Evolutionary conservation across 2,329 filamentous ascomycete species (phyloP).

Genomic region (Diaporthe capsici): DNA sequence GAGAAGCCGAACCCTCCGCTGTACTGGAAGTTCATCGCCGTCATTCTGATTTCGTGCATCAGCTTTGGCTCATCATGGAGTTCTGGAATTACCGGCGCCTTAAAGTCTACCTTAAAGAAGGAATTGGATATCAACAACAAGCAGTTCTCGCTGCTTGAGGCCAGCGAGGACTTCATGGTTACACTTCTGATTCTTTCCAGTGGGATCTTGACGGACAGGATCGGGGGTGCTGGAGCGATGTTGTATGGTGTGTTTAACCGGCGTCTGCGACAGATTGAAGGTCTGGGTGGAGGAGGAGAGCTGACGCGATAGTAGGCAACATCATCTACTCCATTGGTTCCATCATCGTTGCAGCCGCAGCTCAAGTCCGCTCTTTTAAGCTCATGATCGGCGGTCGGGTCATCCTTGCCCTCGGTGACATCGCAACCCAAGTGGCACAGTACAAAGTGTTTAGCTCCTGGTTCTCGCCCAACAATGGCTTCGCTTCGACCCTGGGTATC

Average conservation of each 20-base stretch:
- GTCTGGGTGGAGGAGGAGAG: not conserved
- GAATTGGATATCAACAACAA: conserved; percentile 65
- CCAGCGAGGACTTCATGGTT: conserved; percentile 74
- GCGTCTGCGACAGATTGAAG: not conserved
- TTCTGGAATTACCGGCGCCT: conserved; percentile 9
- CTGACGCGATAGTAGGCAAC: conserved; percentile 71
- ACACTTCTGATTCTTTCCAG: conserved; percentile 68
- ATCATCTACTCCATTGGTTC: conserved; percentile 70
- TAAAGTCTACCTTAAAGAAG: conserved; percentile 12
- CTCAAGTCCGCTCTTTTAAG: conserved; percentile 67
- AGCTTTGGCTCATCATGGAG: conserved; percentile 26
- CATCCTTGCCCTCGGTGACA: conserved; percentile 71
- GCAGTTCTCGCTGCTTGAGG: conserved; percentile 70
- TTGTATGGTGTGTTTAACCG: conserved; percentile 48
- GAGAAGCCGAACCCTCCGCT: not conserved
- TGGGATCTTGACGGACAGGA: conserved; percentile 69
- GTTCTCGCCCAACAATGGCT: conserved; percentile 73
- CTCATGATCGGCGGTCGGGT: conserved; percentile 73
- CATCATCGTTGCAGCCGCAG: conserved; percentile 70
- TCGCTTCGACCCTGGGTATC: conserved; percentile 72
- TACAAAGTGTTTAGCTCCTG: conserved; percentile 77
- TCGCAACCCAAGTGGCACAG: conserved; percentile 74
- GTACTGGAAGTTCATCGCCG: conserved; percentile 11
- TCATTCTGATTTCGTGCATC: conserved; percentile 10
- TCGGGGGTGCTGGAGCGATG: conserved; percentile 64